These are phyloP conservation scores for Xylariaceae sp. DNA, from an alignment of 2,329 filamentous ascomycete species.

Conservation along the genomic window DNA sequence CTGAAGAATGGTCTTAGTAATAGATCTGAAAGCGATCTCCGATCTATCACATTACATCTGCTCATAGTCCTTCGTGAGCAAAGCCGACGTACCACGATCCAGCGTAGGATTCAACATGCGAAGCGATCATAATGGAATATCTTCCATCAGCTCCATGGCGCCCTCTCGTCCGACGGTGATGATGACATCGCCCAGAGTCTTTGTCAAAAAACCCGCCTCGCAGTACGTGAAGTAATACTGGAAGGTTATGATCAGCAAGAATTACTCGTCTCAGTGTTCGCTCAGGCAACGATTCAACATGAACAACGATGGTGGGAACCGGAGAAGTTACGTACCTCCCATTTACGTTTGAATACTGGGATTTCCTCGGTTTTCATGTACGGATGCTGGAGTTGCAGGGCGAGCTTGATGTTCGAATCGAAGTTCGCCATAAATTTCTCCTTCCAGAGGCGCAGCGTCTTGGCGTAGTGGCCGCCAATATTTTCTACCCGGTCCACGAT, in stretches of 20 bases:
- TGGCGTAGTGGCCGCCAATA: constrained; percentile 72
- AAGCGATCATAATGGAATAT: constrained; percentile 61
- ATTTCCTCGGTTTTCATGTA: constrained; percentile 60
- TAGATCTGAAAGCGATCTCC: too few species aligned
- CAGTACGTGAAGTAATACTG: constrained; percentile 75
- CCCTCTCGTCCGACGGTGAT: constrained; percentile 67
- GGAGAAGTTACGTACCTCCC: constrained; percentile 52
- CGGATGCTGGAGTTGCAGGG: constrained; percentile 56
- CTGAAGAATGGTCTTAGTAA: too few species aligned
- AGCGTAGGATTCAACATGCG: too few species aligned
- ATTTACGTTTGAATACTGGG: constrained; percentile 67
- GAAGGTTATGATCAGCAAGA: constrained; percentile 12
- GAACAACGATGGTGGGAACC: not conserved
- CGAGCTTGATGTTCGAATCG: constrained; percentile 56
- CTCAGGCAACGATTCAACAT: not conserved
- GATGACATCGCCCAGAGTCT: constrained; percentile 70
- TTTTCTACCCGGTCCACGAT: constrained; percentile 68
- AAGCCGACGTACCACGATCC: too few species aligned
- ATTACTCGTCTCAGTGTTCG: too few species aligned
- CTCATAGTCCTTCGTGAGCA: too few species aligned
- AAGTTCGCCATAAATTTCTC: constrained; percentile 65
- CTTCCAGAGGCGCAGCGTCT: constrained; percentile 65
- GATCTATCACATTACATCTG: too few species aligned
- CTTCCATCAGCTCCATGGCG: constrained; percentile 66
- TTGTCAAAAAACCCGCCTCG: constrained; percentile 69